Evolutionary conservation across 768 basidiomycete species (phyloP).

Genomic region (Serendipita sp.): DNA sequence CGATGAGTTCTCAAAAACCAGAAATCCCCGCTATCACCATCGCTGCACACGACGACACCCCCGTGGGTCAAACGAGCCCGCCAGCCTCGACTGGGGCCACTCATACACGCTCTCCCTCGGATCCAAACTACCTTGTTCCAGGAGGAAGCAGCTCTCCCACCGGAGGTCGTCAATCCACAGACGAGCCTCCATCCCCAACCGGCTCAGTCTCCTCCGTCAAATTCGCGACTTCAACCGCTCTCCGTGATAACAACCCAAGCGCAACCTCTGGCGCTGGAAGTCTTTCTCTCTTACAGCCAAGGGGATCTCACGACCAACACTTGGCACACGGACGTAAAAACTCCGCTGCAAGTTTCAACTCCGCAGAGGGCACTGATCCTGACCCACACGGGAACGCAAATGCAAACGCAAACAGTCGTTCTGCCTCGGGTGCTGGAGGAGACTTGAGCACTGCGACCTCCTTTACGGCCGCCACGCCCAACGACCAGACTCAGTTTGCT

Average conservation of each 20-base stretch:
- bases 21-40: slow-evolving; percentile 2
- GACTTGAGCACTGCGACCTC: neutral
- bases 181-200: slow-evolving; percentile 13
- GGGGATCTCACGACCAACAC: neutral
- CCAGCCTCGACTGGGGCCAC: slow-evolving; percentile 19
- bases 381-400: neutral
- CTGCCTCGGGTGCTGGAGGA: no score
- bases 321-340: neutral
- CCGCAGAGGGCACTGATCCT: slow-evolving; percentile 10
- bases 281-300: slow-evolving; percentile 10
- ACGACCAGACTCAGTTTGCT: slow-evolving; percentile 4
- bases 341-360: neutral
- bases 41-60: neutral
- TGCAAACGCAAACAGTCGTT: neutral
- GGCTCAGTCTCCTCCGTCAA: slow-evolving; percentile 9
- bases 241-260: slow-evolving; percentile 20
- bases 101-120: neutral
- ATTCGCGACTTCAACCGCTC: slow-evolving; percentile 12
- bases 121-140: slow-evolving; percentile 10
- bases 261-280: slow-evolving; percentile 16
- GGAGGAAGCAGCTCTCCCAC: slow-evolving; percentile 8
- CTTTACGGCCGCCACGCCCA: neutral
- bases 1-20: neutral
- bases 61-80: neutral
- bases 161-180: slow-evolving; percentile 19